phyloP scores from a whole-genome alignment of 1,139 yeast genomes.

The Arxiozyma slooffiae region DNA sequence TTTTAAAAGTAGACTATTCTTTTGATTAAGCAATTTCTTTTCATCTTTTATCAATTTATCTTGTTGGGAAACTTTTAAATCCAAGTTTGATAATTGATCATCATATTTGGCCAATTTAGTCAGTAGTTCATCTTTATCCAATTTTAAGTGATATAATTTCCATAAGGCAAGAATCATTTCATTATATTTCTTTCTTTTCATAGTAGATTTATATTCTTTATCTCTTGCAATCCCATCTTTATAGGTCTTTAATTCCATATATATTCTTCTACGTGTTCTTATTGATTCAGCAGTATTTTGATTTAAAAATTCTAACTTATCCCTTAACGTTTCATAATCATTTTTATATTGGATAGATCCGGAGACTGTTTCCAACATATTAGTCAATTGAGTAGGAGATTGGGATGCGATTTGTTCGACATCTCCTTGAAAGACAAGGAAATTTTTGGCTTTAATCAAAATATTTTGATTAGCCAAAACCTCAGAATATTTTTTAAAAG shows the following conservation, averaged over 20 bases:
- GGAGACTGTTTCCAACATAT: conserved; percentile 68
- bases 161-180: conserved; percentile 48
- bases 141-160: conserved; percentile 58
- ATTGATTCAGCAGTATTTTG: conserved; percentile 57
- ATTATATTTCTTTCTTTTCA: conserved; percentile 41
- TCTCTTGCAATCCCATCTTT: conserved; percentile 69
- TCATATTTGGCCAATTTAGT: conserved; percentile 29
- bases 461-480: conserved; percentile 74
- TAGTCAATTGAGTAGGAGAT: conserved; percentile 65
- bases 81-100: conserved; percentile 26
- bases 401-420: conserved; percentile 91
- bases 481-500: conserved; percentile 55
- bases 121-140: conserved; percentile 33
- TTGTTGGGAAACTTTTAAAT: conserved; percentile 30
- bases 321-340: conserved; percentile 61
- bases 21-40: conserved; percentile 28
- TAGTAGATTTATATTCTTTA: conserved; percentile 51
- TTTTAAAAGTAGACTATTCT: conserved; percentile 41
- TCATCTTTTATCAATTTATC: conserved; percentile 25
- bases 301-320: conserved; percentile 57
- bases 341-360: conserved; percentile 62
- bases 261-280: conserved; percentile 61
- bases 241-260: conserved; percentile 70
- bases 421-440: conserved; percentile 93
- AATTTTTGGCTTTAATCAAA: conserved; percentile 80